Percentiles rank a stretch among this genome's conserved stretches.
Conservation (phyloP, 2,329 filamentous ascomycete genomes). For the Sporothrix euskadiensis region DNA sequence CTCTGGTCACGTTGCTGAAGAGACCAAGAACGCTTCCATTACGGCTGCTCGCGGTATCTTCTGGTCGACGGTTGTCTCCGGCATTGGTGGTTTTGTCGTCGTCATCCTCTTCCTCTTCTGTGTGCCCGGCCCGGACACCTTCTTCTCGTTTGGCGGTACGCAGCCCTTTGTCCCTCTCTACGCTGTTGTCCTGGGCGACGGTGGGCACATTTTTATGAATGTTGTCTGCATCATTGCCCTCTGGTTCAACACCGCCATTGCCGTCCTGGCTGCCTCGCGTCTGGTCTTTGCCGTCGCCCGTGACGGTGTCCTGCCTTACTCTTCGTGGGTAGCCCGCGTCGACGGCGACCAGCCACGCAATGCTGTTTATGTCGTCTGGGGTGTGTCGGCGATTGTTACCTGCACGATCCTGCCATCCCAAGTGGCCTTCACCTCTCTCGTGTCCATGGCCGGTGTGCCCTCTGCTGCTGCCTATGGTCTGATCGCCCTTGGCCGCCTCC, state of each 20-base stretch:
- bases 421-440: constrained; percentile 30
- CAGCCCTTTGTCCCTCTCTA: constrained; percentile 31
- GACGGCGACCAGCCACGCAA: constrained; percentile 29
- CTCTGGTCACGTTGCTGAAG: constrained; percentile 31
- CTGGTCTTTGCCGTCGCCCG: constrained; percentile 31
- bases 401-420: constrained; percentile 31
- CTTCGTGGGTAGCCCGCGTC: constrained; percentile 25
- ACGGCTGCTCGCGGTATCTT: constrained; percentile 29
- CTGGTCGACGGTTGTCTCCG: constrained; percentile 29
- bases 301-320: constrained; percentile 29
- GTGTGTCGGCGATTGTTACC: constrained; percentile 25
- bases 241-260: constrained; percentile 31
- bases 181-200: constrained; percentile 28
- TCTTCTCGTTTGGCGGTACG: constrained; percentile 27
- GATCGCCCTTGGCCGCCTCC: constrained; percentile 17
- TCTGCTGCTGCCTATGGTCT: constrained; percentile 29
- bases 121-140: constrained; percentile 22
- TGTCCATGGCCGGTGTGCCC: constrained; percentile 28
- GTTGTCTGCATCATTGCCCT: constrained; percentile 30
- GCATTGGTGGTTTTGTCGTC: constrained; percentile 27
- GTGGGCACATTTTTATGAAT: constrained; percentile 30
- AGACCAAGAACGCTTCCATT: constrained; percentile 29
- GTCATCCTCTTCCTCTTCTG: constrained; percentile 30
- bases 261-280: constrained; percentile 28
- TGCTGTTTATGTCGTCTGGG: constrained; percentile 31